Conservation (phyloP, 2,329 filamentous ascomycete genomes). For the Apiospora hydei region DNA sequence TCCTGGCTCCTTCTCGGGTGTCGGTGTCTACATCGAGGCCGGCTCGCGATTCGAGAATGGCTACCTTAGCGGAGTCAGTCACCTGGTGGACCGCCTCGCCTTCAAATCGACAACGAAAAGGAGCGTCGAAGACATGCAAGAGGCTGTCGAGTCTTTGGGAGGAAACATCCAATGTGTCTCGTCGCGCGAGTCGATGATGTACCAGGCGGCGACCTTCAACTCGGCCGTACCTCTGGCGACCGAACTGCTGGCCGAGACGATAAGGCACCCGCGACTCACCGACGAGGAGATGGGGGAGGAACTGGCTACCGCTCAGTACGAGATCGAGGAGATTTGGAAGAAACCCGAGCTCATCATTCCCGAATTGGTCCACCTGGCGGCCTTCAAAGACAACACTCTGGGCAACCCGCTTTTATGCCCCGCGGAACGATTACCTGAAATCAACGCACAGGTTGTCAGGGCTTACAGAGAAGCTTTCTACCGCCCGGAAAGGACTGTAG, state of each 20-base stretch:
- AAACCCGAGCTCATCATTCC: constrained; percentile 96
- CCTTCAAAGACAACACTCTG: constrained; percentile 94
- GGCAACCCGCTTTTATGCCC: constrained; percentile 94
- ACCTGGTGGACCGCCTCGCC: constrained; percentile 93
- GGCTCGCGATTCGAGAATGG: constrained; percentile 93
- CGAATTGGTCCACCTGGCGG: constrained; percentile 93
- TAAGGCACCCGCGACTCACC: constrained; percentile 83
- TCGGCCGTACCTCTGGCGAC: constrained; percentile 84
- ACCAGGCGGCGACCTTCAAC: constrained; percentile 98
- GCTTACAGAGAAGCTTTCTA: constrained; percentile 86
- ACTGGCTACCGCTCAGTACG: constrained; percentile 89
- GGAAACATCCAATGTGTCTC: constrained; percentile 98
- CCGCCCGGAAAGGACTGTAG: constrained; percentile 87
- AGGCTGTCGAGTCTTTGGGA: constrained; percentile 85
- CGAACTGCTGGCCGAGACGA: constrained; percentile 89
- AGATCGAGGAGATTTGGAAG: constrained; percentile 96
- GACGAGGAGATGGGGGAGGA: constrained; percentile 88
- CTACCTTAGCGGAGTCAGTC: constrained; percentile 85
- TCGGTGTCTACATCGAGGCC: constrained; percentile 95
- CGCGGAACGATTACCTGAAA: constrained; percentile 77
- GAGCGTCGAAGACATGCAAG: constrained; percentile 83
- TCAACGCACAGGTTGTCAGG: constrained; percentile 76
- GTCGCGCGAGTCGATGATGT: constrained; percentile 96
- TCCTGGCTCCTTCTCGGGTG: constrained; percentile 91
- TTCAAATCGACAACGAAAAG: constrained; percentile 86